phyloP scores from a whole-genome alignment of 2,329 filamentous ascomycete species.

The Apiospora aurea region DNA sequence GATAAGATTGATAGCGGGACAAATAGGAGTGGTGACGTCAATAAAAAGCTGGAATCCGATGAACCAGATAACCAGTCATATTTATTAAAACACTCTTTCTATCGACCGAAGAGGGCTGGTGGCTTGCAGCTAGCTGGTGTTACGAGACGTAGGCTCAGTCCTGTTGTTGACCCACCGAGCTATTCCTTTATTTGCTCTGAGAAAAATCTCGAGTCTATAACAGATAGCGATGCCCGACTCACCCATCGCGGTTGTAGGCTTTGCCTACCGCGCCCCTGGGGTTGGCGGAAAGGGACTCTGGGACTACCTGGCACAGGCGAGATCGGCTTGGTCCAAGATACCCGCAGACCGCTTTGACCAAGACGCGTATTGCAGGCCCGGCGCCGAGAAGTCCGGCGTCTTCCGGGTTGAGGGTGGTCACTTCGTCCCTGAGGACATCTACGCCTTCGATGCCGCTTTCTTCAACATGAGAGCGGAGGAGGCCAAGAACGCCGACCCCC shows the following conservation, averaged over 20 bases:
- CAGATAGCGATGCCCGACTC: constrained; percentile 1
- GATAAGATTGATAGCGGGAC: no score
- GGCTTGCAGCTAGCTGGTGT: neutral
- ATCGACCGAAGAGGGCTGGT: no score
- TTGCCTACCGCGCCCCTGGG: constrained; percentile 24
- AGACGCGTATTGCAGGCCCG: constrained; percentile 15
- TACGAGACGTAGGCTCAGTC: neutral
- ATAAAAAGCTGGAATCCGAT: neutral
- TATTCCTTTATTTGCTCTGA: neutral
- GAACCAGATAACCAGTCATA: neutral
- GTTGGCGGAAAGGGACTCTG: constrained; percentile 23
- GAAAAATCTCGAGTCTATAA: neutral
- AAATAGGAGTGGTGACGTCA: neutral
- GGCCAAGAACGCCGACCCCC: constrained; percentile 33
- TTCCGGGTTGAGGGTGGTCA: constrained; percentile 14
- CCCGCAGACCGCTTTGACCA: constrained; percentile 25
- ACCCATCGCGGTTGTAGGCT: constrained; percentile 22
- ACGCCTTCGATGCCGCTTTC: constrained; percentile 24
- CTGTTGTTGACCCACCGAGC: neutral
- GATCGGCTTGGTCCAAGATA: constrained; percentile 23
- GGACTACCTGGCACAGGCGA: constrained; percentile 23
- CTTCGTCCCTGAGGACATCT: constrained; percentile 22
- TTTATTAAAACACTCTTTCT: neutral
- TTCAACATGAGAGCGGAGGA: constrained; percentile 26
- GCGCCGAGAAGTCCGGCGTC: constrained; percentile 4